Evolutionary conservation across 2,329 filamentous ascomycete species (phyloP).

Genomic region (Botryosphaeria agaves): DNA sequence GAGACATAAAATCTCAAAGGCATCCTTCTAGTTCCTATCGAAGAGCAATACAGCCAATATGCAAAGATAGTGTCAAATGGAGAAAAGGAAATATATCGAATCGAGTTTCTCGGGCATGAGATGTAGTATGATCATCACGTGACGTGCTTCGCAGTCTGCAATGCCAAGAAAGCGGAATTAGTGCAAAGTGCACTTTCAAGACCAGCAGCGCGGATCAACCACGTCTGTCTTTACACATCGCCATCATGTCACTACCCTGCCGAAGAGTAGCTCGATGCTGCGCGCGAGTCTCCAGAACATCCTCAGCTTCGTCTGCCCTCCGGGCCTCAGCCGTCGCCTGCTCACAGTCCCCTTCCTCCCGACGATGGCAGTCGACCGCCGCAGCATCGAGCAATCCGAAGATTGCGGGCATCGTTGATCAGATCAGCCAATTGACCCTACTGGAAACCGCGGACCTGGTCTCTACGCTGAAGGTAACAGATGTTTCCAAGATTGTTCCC

Average conservation of each 20-base stretch:
- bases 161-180: too few relatives aligned
- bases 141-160: too few relatives aligned
- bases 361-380: conserved; percentile 70
- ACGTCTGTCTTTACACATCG: not conserved
- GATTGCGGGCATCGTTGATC: conserved; percentile 87
- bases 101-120: too few relatives aligned
- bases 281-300: conserved; percentile 17
- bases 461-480: conserved; percentile 74
- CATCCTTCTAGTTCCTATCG: too few relatives aligned
- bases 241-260: conserved; percentile 25
- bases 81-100: too few relatives aligned
- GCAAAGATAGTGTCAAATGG: too few relatives aligned
- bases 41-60: too few relatives aligned
- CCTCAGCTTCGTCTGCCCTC: conserved; percentile 4
- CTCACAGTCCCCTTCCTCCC: conserved; percentile 13
- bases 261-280: conserved; percentile 26
- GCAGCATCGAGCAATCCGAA: conserved; percentile 53
- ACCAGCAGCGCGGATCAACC: too few relatives aligned
- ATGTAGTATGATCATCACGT: too few relatives aligned
- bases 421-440: conserved; percentile 95
- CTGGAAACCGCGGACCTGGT: conserved; percentile 96
- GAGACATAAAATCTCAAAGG: too few relatives aligned
- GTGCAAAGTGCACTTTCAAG: too few relatives aligned
- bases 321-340: not conserved
- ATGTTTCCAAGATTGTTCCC: not conserved